A percentile compares a stretch with the other conserved stretches of the same genome.
These are phyloP conservation scores for Fusarium vanettenii DNA, from an alignment of 2,329 filamentous ascomycete species.

Conservation along the genomic window DNA sequence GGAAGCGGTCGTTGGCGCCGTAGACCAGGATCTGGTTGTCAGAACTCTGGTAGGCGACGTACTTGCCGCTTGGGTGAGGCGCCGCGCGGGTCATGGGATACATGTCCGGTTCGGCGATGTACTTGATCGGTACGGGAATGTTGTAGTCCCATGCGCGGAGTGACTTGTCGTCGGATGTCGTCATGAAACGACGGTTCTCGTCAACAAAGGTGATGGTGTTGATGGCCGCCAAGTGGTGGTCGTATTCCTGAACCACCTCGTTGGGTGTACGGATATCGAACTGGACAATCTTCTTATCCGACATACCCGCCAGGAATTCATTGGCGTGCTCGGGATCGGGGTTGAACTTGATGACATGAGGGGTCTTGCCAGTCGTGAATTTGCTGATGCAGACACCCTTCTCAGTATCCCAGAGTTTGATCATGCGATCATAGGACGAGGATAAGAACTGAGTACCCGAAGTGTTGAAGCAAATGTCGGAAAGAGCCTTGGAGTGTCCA, in stretches of 20 bases:
- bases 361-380: slow-evolving; percentile 94
- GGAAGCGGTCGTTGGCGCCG: slow-evolving; percentile 92
- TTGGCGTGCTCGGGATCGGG: slow-evolving; percentile 80
- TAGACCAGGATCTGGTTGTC: slow-evolving; percentile 99
- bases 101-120: slow-evolving; percentile 98
- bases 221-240: slow-evolving; percentile 96
- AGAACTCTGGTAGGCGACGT: slow-evolving; percentile 90
- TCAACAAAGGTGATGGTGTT: slow-evolving; percentile 98
- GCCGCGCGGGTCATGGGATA: slow-evolving; percentile 91
- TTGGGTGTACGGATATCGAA: slow-evolving; percentile 85
- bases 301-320: slow-evolving; percentile 97
- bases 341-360: slow-evolving; percentile 95
- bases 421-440: slow-evolving; percentile 92
- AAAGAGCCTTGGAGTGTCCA: slow-evolving; percentile 90
- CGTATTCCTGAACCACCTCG: slow-evolving; percentile 94
- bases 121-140: slow-evolving; percentile 98
- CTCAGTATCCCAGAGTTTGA: slow-evolving; percentile 99
- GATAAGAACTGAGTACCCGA: slow-evolving; percentile 89
- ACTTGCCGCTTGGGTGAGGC: slow-evolving; percentile 89
- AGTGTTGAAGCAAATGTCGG: slow-evolving; percentile 88
- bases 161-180: slow-evolving; percentile 96
- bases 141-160: slow-evolving; percentile 98
- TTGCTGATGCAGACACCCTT: slow-evolving; percentile 88
- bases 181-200: slow-evolving; percentile 94
- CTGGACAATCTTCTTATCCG: slow-evolving; percentile 98